phyloP scores from a whole-genome alignment of 169 alveolate genomes.

The Eimeria acervulina region DNA sequence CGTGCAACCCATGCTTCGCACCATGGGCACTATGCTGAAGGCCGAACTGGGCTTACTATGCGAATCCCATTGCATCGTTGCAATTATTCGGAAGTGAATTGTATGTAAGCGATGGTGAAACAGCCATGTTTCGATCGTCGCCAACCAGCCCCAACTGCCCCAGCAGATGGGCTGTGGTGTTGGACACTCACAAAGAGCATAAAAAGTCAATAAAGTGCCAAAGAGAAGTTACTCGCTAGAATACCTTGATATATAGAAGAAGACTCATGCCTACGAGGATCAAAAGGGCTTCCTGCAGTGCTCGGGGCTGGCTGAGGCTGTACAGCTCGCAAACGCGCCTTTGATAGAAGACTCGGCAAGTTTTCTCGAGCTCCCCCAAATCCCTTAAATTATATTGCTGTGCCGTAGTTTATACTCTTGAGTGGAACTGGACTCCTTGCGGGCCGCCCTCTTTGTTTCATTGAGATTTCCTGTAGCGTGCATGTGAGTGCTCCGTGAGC shows the following conservation, averaged over 20 bases:
- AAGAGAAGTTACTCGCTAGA: background rate
- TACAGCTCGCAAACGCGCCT: background rate
- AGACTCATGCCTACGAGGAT: background rate
- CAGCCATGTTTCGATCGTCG: background rate
- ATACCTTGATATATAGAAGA: background rate
- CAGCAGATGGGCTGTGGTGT: background rate
- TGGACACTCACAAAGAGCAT: background rate
- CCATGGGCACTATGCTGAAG: background rate
- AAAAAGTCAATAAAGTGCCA: background rate
- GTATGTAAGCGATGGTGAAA: background rate
- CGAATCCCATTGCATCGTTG: background rate
- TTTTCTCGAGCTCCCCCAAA: background rate
- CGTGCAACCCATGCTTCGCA: background rate
- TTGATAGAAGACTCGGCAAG: background rate
- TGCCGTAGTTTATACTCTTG: background rate
- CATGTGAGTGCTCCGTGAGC: background rate
- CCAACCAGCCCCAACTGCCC: slow-evolving; percentile 14
- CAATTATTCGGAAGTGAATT: background rate
- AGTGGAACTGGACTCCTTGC: background rate
- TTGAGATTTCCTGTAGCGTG: background rate
- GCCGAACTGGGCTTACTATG: background rate
- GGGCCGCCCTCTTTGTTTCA: background rate
- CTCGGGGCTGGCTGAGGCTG: slow-evolving; percentile 21
- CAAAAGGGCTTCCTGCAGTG: background rate
- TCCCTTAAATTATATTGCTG: background rate